phyloP scores from a whole-genome alignment of 306 rosid genomes.

The Lathyrus sativus region DNA sequence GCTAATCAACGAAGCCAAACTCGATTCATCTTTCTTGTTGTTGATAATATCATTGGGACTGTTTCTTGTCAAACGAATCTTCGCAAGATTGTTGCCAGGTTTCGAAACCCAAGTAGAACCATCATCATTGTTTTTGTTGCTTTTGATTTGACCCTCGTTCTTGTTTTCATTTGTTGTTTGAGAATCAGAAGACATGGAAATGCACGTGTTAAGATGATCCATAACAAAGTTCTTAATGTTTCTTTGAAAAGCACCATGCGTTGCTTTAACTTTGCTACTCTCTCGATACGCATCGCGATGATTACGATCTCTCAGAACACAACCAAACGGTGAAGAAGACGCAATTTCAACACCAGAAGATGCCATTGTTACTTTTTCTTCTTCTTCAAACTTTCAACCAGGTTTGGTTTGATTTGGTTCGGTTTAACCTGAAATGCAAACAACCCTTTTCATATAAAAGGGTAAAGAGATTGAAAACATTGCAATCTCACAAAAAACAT shows the following conservation, averaged over 20 bases:
- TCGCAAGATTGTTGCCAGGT: background rate
- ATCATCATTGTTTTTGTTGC: background rate
- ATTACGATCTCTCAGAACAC: slow-evolving; percentile 65
- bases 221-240: slow-evolving; percentile 59
- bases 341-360: slow-evolving; percentile 68
- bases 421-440: slow-evolving; percentile 23
- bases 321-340: slow-evolving; percentile 64
- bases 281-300: slow-evolving; percentile 58
- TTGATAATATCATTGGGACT: background rate
- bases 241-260: slow-evolving; percentile 47
- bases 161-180: slow-evolving; percentile 33
- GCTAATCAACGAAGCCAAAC: slow-evolving; percentile 9
- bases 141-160: background rate
- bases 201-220: slow-evolving; percentile 55
- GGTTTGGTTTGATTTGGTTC: background rate
- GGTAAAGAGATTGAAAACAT: slow-evolving; percentile 30
- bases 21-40: background rate
- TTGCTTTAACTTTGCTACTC: slow-evolving; percentile 28
- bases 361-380: slow-evolving; percentile 56
- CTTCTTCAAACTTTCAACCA: background rate
- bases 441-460: slow-evolving; percentile 37
- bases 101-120: background rate
- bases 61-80: slow-evolving; percentile 11
- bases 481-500: slow-evolving; percentile 32
- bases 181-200: slow-evolving; percentile 46